Base-by-base conservation (phyloP, 495 filamentous ascomycete genomes). In the Lophiotrema nucula region DNA sequence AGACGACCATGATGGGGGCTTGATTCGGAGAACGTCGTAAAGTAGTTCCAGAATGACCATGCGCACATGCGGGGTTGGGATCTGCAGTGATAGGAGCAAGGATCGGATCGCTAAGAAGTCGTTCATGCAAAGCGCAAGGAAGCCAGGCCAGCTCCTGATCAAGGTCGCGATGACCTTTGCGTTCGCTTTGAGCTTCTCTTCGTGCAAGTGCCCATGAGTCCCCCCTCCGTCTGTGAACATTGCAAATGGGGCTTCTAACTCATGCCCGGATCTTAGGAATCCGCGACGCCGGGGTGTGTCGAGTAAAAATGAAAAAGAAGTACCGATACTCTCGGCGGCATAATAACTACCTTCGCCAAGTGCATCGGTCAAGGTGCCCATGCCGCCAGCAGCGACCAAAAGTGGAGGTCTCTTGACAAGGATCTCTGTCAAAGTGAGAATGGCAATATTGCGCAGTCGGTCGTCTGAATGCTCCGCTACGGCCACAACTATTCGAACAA, bases 1-100 rank as follows among this genome's bases (percentile, higher is more conserved):
- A 0, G 90, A 90, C 23, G 92, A 92, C 95, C 95, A 98, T 0
- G 90, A 92, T 4, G 93, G 93, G 19, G 91, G 85, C 66, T 96
- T 97, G 68, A 98, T 96, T 39, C 90, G 85, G 56, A 98, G 78
- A 21, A 97, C 82, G 54, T 92, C 90, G 70, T 92, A 96, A 38
- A 98, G 73, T 4, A 98, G 75, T 64, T 97, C 93, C 60, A 97
- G 76, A 39, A 97, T 75, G 6, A 74, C 62, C 33, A 64, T 88
- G 65, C 76, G 83, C 67, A 85, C 78, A n/a, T 79, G 75, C 2
- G 84, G 75, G 42, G 82, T 81, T 12, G 87, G 83, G 46, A 91
- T 84, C 50, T 89, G 83, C 56, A 96, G 77, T 27, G 88, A 89
- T 11, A 84, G 81, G 18, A 95, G 76, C 45, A 98, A 79, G 23